phyloP scores from a whole-genome alignment of 2,329 filamentous ascomycete species.

The Nigrospora sphaerica region DNA sequence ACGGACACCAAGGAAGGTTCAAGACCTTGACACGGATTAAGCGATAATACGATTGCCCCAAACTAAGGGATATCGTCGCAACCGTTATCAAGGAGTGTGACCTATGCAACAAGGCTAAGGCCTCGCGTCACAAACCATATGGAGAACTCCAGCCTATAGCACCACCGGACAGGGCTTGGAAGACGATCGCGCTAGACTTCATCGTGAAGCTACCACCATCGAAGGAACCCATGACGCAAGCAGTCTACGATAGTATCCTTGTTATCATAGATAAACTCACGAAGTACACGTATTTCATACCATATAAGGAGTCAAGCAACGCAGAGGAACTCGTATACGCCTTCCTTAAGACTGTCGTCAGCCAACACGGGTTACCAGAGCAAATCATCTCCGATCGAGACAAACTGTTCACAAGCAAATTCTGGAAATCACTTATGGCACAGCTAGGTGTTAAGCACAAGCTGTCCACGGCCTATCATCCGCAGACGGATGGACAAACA shows the following conservation, averaged over 20 bases:
- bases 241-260: background rate
- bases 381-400: background rate
- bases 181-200: background rate
- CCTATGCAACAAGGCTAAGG: background rate
- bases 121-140: background rate
- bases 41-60: background rate
- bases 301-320: background rate
- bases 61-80: background rate
- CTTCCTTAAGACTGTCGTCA: background rate
- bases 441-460: background rate
- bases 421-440: constrained; percentile 1
- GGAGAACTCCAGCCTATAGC: background rate
- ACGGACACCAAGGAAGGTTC: background rate
- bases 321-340: background rate
- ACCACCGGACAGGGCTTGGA: background rate
- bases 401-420: constrained; percentile 1
- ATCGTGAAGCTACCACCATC: background rate
- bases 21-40: background rate
- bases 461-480: constrained; percentile 1
- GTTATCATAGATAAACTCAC: background rate
- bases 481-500: constrained; percentile 3
- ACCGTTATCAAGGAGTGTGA: background rate
- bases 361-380: background rate
- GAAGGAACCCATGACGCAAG: background rate
- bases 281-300: background rate